Evolutionary conservation across 768 basidiomycete genomes (phyloP), one percentile per base, ranked within the genome.

Genomic region (Amylocystis lapponica): DNA sequence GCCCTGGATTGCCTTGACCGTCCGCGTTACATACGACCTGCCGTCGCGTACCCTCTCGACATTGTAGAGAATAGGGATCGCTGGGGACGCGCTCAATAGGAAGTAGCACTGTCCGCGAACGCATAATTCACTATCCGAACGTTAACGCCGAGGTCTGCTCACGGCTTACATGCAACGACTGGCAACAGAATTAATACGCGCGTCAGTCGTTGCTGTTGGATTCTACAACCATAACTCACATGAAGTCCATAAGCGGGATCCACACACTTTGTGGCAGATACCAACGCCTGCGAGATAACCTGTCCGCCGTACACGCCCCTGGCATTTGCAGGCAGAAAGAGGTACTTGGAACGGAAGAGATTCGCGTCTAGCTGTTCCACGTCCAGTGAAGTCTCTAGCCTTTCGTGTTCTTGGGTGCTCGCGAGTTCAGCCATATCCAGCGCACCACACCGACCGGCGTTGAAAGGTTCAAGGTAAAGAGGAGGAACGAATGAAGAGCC

Each of bases 251-350:
- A 87, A 13, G 65, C 70, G 10, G 79, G 68, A 33, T 78, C 67
- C 0, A 92, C 85, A 40, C 80, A 79, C 47, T 80, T 82, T 12
- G 86, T 88, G 1, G 89, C 89, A 2, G 86, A 76, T 11, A 88
- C 83, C 22, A 92, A 66, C 4, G 88, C 90, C 56, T 92, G 89
- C 27, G 85, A 88, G 51, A 93, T 89, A 45, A 92, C 89, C 62
- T 91, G 87, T 3, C 89, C 89, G 47, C 90, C 89, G 54, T 87
- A 92, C 12, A 88, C 87, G 13, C 88, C 87, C 36, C 89, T 71
- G 13, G 75, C 73, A 14, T 69, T 64, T 7, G 61, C 50, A 1
- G 85, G 87, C n/a, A 78, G 36, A 68, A 74, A 82, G 2, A 91
- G 67, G 1, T 76, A 79, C 54, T 81, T 86, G 2, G 86, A 90